These are phyloP conservation scores for Hydrangea macrophylla DNA, from an alignment of 148 eudicot species.

Conservation along the genomic window DNA sequence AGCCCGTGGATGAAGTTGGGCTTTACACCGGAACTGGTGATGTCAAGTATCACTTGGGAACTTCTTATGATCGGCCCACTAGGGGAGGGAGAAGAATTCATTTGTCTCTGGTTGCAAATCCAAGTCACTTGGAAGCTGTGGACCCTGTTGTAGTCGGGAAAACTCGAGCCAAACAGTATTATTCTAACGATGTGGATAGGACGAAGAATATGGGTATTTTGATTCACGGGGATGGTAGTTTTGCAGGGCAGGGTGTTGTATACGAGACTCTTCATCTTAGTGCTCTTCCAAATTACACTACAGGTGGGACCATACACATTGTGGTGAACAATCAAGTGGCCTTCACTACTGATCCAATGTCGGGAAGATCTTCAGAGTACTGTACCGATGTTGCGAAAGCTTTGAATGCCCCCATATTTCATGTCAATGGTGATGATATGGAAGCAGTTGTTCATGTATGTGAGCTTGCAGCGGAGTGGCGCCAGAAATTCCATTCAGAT, in stretches of 20 bases:
- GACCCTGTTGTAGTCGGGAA: slow-evolving; percentile 92
- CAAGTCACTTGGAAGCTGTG: slow-evolving; percentile 94
- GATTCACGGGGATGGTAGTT: slow-evolving; percentile 94
- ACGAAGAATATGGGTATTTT: slow-evolving; percentile 77
- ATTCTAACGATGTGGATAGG: slow-evolving; percentile 62
- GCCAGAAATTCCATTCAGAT: slow-evolving; percentile 92
- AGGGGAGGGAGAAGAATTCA: slow-evolving; percentile 88
- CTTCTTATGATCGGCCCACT: slow-evolving; percentile 91
- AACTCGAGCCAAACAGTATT: slow-evolving; percentile 88
- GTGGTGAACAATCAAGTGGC: slow-evolving; percentile 96
- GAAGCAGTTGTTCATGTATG: slow-evolving; percentile 92
- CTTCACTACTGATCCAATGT: slow-evolving; percentile 79
- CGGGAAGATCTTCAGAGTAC: slow-evolving; percentile 93
- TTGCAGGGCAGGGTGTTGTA: slow-evolving; percentile 97
- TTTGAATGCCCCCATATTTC: slow-evolving; percentile 81
- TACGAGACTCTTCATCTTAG: slow-evolving; percentile 94
- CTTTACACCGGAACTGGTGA: slow-evolving; percentile 93
- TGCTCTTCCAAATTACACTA: slow-evolving; percentile 87
- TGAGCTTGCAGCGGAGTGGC: slow-evolving; percentile 99
- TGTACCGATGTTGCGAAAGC: slow-evolving; percentile 98
- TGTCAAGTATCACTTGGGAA: slow-evolving; percentile 89
- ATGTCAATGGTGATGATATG: slow-evolving; percentile 94
- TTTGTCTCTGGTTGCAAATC: slow-evolving; percentile 88
- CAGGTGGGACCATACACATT: slow-evolving; percentile 90
- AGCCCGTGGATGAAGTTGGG: slow-evolving; percentile 71